These are phyloP conservation scores for Chaetothyriales sp. DNA, from an alignment of 2,329 filamentous ascomycete species.

Conservation along the genomic window DNA sequence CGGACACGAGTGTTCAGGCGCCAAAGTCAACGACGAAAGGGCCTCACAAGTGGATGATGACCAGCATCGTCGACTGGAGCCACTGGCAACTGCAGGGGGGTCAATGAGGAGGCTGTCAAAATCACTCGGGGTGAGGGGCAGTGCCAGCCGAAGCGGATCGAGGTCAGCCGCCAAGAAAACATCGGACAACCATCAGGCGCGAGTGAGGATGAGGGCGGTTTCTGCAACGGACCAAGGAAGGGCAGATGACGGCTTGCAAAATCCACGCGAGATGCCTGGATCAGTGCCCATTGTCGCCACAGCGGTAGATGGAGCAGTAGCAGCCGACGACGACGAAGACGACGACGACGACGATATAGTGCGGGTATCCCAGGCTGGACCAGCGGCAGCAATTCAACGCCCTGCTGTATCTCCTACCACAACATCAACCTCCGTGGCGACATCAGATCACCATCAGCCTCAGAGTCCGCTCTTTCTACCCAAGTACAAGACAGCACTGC, in stretches of 20 bases:
- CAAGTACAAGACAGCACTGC: constrained; percentile 12
- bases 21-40: neutral
- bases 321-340: neutral
- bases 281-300: neutral
- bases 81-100: neutral
- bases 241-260: constrained; percentile 4
- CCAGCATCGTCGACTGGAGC: neutral
- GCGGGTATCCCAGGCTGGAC: neutral
- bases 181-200: neutral
- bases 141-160: neutral
- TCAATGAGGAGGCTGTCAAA: neutral
- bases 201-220: constrained; percentile 3
- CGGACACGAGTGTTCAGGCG: neutral
- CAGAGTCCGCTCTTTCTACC: constrained; percentile 8
- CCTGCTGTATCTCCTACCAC: neutral
- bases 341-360: neutral
- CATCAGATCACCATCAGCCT: neutral
- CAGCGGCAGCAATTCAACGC: neutral
- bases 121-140: neutral
- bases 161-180: neutral
- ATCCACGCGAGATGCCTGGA: neutral
- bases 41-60: neutral
- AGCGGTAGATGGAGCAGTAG: neutral
- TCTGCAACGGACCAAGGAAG: constrained; percentile 15
- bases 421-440: neutral